phyloP scores from a whole-genome alignment of 345 rosid genomes.

The Sonneratia caseolaris region DNA sequence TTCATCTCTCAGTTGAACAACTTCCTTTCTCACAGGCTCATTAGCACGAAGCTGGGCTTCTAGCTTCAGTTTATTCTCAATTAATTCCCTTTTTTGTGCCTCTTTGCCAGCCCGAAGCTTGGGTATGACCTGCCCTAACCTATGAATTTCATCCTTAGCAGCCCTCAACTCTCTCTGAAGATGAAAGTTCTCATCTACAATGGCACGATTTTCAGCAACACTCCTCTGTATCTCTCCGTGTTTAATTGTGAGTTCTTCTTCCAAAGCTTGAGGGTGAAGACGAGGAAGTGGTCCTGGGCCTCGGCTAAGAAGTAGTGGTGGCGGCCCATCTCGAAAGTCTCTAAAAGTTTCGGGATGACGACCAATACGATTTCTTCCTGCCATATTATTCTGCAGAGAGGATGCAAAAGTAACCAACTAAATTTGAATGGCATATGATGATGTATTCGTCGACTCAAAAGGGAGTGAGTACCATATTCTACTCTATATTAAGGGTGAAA shows the following conservation, averaged over 20 bases:
- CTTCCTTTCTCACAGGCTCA: slow-evolving; percentile 20
- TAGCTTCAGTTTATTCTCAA: slow-evolving; percentile 24
- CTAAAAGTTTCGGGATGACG: slow-evolving; percentile 11
- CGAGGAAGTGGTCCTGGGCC: slow-evolving; percentile 14
- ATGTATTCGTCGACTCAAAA: too few relatives aligned
- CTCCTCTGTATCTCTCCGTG: slow-evolving; percentile 15
- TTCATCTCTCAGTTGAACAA: slow-evolving; percentile 19
- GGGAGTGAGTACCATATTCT: background rate
- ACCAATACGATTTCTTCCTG: slow-evolving; percentile 12
- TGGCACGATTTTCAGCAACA: slow-evolving; percentile 15
- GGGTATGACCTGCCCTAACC: slow-evolving; percentile 12
- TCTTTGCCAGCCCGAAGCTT: slow-evolving; percentile 20
- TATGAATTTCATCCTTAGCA: slow-evolving; percentile 19
- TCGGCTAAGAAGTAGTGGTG: slow-evolving; percentile 8
- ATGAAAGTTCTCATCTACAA: slow-evolving; percentile 17
- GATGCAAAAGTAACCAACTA: background rate
- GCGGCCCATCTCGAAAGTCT: slow-evolving; percentile 10
- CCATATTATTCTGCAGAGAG: slow-evolving; percentile 20
- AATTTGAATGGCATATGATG: background rate
- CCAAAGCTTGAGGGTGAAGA: slow-evolving; percentile 12
- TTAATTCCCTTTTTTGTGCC: slow-evolving; percentile 15
- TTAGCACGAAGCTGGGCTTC: slow-evolving; percentile 18
- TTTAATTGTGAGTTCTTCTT: slow-evolving; percentile 18
- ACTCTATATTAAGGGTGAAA: background rate
- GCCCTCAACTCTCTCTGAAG: slow-evolving; percentile 17